phyloP scores from a whole-genome alignment of 2,329 filamentous ascomycete species.

The Neonectria coccinea region DNA sequence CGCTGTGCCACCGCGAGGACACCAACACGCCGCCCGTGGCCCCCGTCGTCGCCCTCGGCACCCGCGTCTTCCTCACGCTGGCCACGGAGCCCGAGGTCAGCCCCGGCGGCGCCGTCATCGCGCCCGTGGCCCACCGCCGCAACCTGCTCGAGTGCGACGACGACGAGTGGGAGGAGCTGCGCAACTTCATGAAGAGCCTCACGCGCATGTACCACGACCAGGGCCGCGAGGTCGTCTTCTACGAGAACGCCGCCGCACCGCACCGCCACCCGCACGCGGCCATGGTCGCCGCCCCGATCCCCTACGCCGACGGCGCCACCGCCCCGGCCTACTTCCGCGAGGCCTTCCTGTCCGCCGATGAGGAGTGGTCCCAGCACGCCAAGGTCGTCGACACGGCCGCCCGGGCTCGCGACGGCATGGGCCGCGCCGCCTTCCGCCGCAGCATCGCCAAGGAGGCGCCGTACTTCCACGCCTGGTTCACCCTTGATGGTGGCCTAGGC shows the following conservation, averaged over 20 bases:
- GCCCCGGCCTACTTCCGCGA: slow-evolving; percentile 96
- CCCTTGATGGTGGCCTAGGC: slow-evolving; percentile 88
- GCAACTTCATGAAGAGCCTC: slow-evolving; percentile 98
- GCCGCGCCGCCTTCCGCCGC: slow-evolving; percentile 83
- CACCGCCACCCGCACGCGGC: slow-evolving; percentile 85
- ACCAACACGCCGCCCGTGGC: slow-evolving; percentile 78
- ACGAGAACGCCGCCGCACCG: slow-evolving; percentile 92
- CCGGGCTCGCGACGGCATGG: slow-evolving; percentile 71
- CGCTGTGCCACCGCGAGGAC: slow-evolving; percentile 93
- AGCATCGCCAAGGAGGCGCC: slow-evolving; percentile 95
- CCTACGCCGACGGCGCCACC: slow-evolving; percentile 89
- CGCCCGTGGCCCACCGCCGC: slow-evolving; percentile 84
- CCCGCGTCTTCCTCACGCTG: slow-evolving; percentile 87
- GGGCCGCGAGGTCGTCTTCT: slow-evolving; percentile 93
- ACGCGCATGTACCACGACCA: slow-evolving; percentile 95
- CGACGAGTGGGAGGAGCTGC: slow-evolving; percentile 98
- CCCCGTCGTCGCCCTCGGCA: slow-evolving; percentile 86
- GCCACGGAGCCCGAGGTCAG: slow-evolving; percentile 90
- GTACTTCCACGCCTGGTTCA: slow-evolving; percentile 98
- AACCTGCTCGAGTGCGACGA: slow-evolving; percentile 99
- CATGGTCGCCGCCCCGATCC: slow-evolving; percentile 87
- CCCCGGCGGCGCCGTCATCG: slow-evolving; percentile 86
- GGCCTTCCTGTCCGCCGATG: slow-evolving; percentile 87
- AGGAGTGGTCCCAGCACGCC: slow-evolving; percentile 95
- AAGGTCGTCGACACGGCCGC: slow-evolving; percentile 91